Percentiles rank a stretch among this genome's conserved stretches.
Evolutionary conservation across 352 stramenopile genomes (phyloP).

Genomic region (Peronosclerospora sorghi): DNA sequence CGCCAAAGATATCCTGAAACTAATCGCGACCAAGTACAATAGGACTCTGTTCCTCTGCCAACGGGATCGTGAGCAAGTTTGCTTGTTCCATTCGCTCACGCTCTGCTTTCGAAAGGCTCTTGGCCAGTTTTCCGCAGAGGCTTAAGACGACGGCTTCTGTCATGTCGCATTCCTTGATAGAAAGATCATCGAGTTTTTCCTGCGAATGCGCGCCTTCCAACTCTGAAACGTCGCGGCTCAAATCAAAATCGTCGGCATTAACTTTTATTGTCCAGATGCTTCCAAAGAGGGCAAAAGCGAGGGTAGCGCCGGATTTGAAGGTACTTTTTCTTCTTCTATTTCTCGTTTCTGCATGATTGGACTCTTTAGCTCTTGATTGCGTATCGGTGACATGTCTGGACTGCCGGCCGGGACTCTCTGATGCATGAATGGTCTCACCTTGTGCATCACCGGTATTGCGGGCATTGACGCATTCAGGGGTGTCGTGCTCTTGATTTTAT

Average conservation of each 20-base stretch:
- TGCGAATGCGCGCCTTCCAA: conserved; percentile 54
- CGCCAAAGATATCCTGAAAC: conserved; percentile 56
- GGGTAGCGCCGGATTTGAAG: conserved; percentile 9
- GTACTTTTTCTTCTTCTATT: conserved; percentile 2
- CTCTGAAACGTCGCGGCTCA: conserved; percentile 28
- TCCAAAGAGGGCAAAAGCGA: conserved; percentile 17
- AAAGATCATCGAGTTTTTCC: conserved; percentile 43
- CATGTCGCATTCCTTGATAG: conserved; percentile 39
- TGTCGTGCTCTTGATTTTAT: conserved; percentile 1
- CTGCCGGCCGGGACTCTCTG: conserved; percentile 8
- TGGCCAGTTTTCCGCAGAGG: conserved; percentile 30
- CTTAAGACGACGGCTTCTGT: conserved; percentile 21
- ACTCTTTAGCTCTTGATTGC: conserved; percentile 25
- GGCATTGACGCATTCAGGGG: conserved; percentile 1
- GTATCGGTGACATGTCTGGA: conserved; percentile 1
- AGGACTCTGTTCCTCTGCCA: conserved; percentile 21
- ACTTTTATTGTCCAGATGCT: conserved; percentile 5
- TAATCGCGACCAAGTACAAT: conserved; percentile 37
- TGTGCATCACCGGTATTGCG: conserved; percentile 2
- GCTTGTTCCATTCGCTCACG: conserved; percentile 33
- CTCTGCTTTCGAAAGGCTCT: conserved; percentile 31
- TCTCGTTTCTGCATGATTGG: conserved; percentile 10
- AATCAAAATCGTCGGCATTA: conserved; percentile 27
- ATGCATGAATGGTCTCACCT: conserved; percentile 8
- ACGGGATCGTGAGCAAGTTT: conserved; percentile 33